Conservation (phyloP, 345 rosid species). For the Corymbia maculata region DNA sequence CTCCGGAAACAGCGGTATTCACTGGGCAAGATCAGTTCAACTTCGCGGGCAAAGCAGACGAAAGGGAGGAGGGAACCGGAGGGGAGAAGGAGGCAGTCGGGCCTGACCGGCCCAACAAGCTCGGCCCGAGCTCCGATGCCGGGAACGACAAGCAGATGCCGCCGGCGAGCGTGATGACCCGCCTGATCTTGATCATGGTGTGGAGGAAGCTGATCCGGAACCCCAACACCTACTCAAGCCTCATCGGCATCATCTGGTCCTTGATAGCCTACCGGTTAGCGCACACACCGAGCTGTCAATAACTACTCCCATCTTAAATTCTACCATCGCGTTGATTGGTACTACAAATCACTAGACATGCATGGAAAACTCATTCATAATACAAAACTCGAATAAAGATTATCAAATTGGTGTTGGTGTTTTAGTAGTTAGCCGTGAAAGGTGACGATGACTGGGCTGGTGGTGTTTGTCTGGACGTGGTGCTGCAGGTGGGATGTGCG, state of each 20-base stretch:
- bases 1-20: constrained; percentile 35
- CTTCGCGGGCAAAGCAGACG: constrained; percentile 47
- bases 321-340: no score
- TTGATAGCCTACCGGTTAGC: constrained; percentile 71
- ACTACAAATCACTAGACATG: no score
- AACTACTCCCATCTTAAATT: not conserved
- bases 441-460: not conserved
- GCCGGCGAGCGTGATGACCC: constrained; percentile 90
- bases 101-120: constrained; percentile 35
- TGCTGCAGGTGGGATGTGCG: constrained; percentile 74
- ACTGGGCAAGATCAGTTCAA: constrained; percentile 35
- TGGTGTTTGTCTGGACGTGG: not conserved
- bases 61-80: constrained; percentile 8
- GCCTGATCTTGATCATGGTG: constrained; percentile 90
- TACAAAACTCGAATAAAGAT: no score
- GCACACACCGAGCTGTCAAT: not conserved
- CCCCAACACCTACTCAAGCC: constrained; percentile 96
- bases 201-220: constrained; percentile 95
- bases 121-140: constrained; percentile 31
- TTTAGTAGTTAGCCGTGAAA: not conserved
- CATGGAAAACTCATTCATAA: no score
- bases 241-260: constrained; percentile 83
- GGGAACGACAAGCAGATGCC: constrained; percentile 54
- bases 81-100: constrained; percentile 31
- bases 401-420: not conserved